Evolutionary conservation across 192 early-diverging fungal genomes (phyloP).

Genomic region (Backusella morwellensis): DNA sequence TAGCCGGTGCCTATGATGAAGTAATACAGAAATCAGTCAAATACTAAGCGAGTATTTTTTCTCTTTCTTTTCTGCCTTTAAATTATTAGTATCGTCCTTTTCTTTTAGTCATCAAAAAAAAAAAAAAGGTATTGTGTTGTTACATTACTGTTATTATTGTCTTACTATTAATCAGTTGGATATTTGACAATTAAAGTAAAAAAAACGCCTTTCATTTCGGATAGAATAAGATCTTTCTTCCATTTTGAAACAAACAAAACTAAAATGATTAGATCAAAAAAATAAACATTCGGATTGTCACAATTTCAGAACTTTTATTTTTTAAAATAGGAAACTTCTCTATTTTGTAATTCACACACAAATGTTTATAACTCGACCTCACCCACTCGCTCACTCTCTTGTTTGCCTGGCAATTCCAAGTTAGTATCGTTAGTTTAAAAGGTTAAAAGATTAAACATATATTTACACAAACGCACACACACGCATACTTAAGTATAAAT

Average conservation of each 20-base stretch:
- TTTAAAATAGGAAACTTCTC: neutral
- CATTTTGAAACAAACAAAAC: neutral
- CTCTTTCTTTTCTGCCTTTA: too few relatives aligned
- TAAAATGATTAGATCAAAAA: neutral
- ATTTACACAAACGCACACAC: neutral
- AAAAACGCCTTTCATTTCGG: neutral
- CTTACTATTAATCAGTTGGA: too few relatives aligned
- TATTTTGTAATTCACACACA: too few relatives aligned
- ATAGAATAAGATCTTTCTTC: neutral
- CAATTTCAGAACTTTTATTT: neutral
- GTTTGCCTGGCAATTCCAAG: neutral
- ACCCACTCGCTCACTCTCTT: neutral
- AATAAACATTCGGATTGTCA: too few relatives aligned
- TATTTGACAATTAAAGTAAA: too few relatives aligned
- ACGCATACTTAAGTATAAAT: neutral
- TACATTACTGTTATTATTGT: too few relatives aligned
- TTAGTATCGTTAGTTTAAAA: neutral
- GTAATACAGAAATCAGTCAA: neutral
- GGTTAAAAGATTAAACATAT: neutral
- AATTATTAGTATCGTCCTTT: too few relatives aligned
- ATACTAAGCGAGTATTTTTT: neutral
- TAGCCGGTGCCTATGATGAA: neutral
- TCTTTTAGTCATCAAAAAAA: too few relatives aligned
- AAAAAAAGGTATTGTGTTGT: too few relatives aligned
- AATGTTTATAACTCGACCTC: neutral